Percentiles rank a stretch among this genome's conserved stretches.
Conservation (phyloP, 148 eudicot species). For the Gaultheria prostrata region DNA sequence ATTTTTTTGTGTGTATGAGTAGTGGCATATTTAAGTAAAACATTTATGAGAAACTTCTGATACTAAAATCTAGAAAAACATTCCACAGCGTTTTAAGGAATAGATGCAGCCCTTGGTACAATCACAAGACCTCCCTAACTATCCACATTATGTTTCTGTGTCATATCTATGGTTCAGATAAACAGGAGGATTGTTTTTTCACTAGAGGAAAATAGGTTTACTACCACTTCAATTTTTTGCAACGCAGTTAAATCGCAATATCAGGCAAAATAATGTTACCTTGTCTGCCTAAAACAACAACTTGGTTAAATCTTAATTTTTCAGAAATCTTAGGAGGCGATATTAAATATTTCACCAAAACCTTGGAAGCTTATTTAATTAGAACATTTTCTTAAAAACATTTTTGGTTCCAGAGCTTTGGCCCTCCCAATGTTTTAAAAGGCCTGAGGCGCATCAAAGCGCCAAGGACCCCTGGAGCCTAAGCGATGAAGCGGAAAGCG, state of each 20-base stretch:
- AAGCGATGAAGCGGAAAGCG: too few relatives aligned
- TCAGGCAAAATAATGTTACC: not conserved
- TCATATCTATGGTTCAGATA: not conserved
- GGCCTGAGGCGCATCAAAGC: too few relatives aligned
- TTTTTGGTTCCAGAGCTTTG: not conserved
- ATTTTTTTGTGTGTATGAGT: not conserved
- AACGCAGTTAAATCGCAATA: not conserved
- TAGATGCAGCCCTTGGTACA: not conserved
- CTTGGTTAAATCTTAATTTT: not conserved
- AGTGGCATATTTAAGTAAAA: too few relatives aligned
- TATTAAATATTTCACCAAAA: not conserved
- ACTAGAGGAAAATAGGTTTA: not conserved
- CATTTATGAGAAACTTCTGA: not conserved
- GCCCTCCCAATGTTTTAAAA: not conserved
- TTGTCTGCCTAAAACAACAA: not conserved
- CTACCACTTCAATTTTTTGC: not conserved
- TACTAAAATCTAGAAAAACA: not conserved
- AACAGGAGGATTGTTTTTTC: not conserved
- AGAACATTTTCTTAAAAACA: not conserved
- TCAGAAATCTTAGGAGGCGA: not conserved
- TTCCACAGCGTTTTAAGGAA: not conserved
- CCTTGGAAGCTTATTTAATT: not conserved
- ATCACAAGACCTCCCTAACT: not conserved
- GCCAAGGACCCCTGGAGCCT: too few relatives aligned
- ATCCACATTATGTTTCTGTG: not conserved